phyloP scores from a whole-genome alignment of 2,329 filamentous ascomycete species.

The Monilinia fructigena region DNA sequence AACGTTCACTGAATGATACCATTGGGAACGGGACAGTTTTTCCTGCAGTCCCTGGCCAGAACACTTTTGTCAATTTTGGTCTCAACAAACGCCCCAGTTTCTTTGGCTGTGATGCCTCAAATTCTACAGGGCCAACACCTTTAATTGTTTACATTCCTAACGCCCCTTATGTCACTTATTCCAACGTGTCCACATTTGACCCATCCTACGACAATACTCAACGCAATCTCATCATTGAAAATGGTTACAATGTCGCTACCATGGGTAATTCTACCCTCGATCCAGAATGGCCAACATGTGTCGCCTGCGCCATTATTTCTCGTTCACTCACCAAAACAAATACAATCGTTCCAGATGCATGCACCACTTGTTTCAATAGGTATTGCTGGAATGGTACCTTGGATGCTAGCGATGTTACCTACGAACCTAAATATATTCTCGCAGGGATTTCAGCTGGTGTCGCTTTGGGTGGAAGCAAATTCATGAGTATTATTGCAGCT shows the following conservation, averaged over 20 bases:
- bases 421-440: slow-evolving; percentile 31
- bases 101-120: slow-evolving; percentile 72
- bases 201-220: slow-evolving; percentile 60
- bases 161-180: slow-evolving; percentile 70
- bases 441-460: slow-evolving; percentile 12
- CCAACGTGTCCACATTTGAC: slow-evolving; percentile 79
- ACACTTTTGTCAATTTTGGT: slow-evolving; percentile 76
- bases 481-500: not conserved
- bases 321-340: slow-evolving; percentile 72
- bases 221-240: slow-evolving; percentile 78
- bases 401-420: slow-evolving; percentile 30
- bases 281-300: slow-evolving; percentile 73
- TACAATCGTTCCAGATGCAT: slow-evolving; percentile 67
- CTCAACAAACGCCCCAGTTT: slow-evolving; percentile 74
- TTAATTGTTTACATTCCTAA: slow-evolving; percentile 88
- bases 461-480: not conserved
- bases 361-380: slow-evolving; percentile 69
- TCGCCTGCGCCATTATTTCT: slow-evolving; percentile 81
- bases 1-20: slow-evolving; percentile 57
- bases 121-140: slow-evolving; percentile 58
- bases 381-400: slow-evolving; percentile 87
- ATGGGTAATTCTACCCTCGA: slow-evolving; percentile 78
- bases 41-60: slow-evolving; percentile 67
- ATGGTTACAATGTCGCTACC: slow-evolving; percentile 82
- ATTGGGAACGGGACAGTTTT: slow-evolving; percentile 69